phyloP scores from a whole-genome alignment of 1,284 basidiomycete species.

The Cystobasidiaceae sp. region DNA sequence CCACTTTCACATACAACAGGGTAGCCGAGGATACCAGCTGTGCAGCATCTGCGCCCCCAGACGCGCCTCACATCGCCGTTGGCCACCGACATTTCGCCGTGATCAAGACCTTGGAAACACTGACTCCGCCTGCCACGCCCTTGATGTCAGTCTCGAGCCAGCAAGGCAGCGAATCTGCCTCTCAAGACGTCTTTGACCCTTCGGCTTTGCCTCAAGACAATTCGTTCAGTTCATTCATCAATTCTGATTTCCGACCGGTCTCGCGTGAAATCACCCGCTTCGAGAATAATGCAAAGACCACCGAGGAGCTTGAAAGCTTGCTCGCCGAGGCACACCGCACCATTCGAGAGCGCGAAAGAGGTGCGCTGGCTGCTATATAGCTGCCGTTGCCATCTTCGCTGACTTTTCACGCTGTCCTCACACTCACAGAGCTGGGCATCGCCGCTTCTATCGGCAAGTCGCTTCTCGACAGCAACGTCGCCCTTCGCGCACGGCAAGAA shows the following conservation, averaged over 20 bases:
- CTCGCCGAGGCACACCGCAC: constrained; percentile 52
- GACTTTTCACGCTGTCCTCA: no score
- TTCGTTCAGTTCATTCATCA: no score
- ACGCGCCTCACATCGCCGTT: no score
- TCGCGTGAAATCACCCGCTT: neutral
- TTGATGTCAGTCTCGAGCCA: constrained; percentile 63
- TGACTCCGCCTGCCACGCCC: constrained; percentile 35
- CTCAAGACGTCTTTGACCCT: constrained; percentile 34
- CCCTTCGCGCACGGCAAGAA: constrained; percentile 63
- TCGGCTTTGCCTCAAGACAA: no score
- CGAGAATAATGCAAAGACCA: neutral
- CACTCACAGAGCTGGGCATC: constrained; percentile 61
- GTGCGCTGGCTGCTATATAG: constrained; percentile 56
- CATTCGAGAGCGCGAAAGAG: constrained; percentile 68
- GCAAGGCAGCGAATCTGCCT: constrained; percentile 72
- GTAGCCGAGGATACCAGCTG: no score
- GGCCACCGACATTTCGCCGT: no score
- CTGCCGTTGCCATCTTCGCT: no score
- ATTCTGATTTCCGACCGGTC: neutral
- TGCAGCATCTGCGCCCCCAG: no score
- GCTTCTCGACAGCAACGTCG: constrained; percentile 62
- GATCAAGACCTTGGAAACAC: constrained; percentile 23
- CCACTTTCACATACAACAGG: no score
- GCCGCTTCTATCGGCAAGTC: constrained; percentile 64
- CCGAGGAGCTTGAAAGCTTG: constrained; percentile 58